Evolutionary conservation across 2,329 filamentous ascomycete genomes (phyloP).

Genomic region (Hypoxylon sp.): DNA sequence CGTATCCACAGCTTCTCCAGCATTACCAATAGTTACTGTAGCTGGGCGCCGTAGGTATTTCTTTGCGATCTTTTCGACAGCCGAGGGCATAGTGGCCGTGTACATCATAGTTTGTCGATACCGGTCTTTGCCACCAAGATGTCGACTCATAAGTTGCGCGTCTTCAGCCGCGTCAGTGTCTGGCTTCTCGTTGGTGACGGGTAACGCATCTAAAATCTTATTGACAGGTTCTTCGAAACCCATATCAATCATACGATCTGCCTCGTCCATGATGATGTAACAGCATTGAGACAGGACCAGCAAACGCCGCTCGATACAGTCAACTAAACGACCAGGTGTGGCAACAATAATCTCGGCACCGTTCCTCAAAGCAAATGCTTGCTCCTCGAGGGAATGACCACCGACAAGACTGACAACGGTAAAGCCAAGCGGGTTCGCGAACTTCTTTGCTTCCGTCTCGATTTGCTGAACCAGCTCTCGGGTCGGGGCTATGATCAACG

Average conservation of each 20-base stretch:
- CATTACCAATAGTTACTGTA: conserved; percentile 93
- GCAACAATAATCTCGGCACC: conserved; percentile 98
- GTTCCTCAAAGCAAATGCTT: conserved; percentile 88
- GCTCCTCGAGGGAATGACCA: conserved; percentile 94
- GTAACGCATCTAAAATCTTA: conserved; percentile 94
- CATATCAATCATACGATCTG: conserved; percentile 98
- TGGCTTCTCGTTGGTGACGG: conserved; percentile 93
- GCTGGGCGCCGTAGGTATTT: conserved; percentile 95
- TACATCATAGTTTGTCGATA: conserved; percentile 99
- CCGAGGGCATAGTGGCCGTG: conserved; percentile 95
- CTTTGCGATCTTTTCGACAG: conserved; percentile 94
- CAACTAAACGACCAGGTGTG: conserved; percentile 95
- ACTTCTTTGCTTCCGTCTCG: conserved; percentile 92
- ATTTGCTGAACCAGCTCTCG: conserved; percentile 98
- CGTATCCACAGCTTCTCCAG: conserved; percentile 95
- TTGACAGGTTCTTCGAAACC: conserved; percentile 98
- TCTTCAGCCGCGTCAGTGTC: conserved; percentile 94
- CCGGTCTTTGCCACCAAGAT: conserved; percentile 78
- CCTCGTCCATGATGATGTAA: conserved; percentile 99
- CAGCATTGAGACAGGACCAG: conserved; percentile 96
- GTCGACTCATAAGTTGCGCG: conserved; percentile 82
- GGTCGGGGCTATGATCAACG: conserved; percentile 95
- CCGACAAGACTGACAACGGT: conserved; percentile 98
- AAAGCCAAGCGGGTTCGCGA: conserved; percentile 90
- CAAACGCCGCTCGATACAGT: conserved; percentile 94